These are phyloP conservation scores for Gregarina niphandrodes DNA, from an alignment of 169 alveolate genomes.

Conservation along the genomic window DNA sequence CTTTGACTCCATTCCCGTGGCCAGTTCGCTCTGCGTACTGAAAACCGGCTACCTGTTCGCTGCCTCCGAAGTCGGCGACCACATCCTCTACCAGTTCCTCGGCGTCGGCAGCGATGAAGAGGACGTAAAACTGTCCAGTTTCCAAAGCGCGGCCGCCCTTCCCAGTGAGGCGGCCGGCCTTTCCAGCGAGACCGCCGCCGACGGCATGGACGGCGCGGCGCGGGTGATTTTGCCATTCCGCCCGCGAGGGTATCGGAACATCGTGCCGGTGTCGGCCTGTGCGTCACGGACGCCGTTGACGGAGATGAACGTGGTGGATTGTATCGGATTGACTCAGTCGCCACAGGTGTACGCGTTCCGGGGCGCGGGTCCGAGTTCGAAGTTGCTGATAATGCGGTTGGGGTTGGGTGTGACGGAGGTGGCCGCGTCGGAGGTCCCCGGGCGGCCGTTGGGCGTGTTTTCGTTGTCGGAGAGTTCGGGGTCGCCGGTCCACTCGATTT, in stretches of 20 bases:
- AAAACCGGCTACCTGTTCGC: constrained; percentile 79
- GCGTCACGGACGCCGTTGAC: too few species aligned
- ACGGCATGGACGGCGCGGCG: too few species aligned
- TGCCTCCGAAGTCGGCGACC: constrained; percentile 87
- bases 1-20: constrained; percentile 84
- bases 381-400: constrained; percentile 70
- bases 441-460: constrained; percentile 81
- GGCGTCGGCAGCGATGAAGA: constrained; percentile 28
- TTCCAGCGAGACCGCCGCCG: too few species aligned
- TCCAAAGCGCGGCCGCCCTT: too few species aligned
- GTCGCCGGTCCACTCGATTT: constrained; percentile 44
- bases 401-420: constrained; percentile 81
- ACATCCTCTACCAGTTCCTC: constrained; percentile 44
- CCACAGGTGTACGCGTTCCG: constrained; percentile 58
- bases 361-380: constrained; percentile 82
- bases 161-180: too few species aligned
- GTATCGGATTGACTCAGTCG: too few species aligned
- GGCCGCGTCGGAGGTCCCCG: constrained; percentile 81
- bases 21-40: constrained; percentile 65
- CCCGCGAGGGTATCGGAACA: too few species aligned
- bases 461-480: constrained; percentile 43
- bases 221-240: too few species aligned
- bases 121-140: too few species aligned
- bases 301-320: too few species aligned
- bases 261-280: too few species aligned